Conservation (phyloP, 2,329 filamentous ascomycete genomes). For the Herpomyces periplanetae region DNA sequence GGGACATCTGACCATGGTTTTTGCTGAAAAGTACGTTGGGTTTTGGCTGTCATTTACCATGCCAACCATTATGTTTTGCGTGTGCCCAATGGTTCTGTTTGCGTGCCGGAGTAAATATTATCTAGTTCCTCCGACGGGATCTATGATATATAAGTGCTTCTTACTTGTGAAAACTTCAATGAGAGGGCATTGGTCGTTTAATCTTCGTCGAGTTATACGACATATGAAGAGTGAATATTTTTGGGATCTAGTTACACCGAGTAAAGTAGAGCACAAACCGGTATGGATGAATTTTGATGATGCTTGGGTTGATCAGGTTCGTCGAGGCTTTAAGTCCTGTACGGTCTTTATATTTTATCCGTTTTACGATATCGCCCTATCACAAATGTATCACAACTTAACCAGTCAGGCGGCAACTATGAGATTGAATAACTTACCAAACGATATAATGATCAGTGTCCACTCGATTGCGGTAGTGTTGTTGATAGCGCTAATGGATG, state of each 20-base stretch:
- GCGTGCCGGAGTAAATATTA: constrained; percentile 20
- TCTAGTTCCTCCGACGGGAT: constrained; percentile 24
- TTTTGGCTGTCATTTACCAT: constrained; percentile 32
- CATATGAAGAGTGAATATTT: constrained; percentile 14
- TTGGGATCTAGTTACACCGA: constrained; percentile 29
- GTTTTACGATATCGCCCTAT: constrained; percentile 25
- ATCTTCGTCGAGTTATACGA: constrained; percentile 16
- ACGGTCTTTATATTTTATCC: constrained; percentile 29
- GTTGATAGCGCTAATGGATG: constrained; percentile 28
- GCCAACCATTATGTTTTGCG: constrained; percentile 21
- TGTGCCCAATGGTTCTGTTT: constrained; percentile 19
- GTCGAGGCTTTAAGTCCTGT: constrained; percentile 25
- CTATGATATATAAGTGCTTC: constrained; percentile 24
- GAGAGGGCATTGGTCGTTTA: constrained; percentile 21
- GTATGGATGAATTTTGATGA: constrained; percentile 48
- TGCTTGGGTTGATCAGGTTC: constrained; percentile 39
- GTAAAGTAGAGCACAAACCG: constrained; percentile 18
- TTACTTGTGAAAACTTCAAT: constrained; percentile 18
- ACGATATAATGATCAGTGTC: constrained; percentile 35
- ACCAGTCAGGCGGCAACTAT: constrained; percentile 21
- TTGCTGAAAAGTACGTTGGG: constrained; percentile 32
- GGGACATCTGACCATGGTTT: constrained; percentile 24
- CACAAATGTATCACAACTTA: constrained; percentile 24
- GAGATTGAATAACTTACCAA: constrained; percentile 27
- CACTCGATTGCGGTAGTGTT: constrained; percentile 36